A percentile compares a stretch with the other conserved stretches of the same genome.
These are phyloP conservation scores for Tylopilus rubrobrunneus DNA, from an alignment of 768 basidiomycete species.

Conservation along the genomic window DNA sequence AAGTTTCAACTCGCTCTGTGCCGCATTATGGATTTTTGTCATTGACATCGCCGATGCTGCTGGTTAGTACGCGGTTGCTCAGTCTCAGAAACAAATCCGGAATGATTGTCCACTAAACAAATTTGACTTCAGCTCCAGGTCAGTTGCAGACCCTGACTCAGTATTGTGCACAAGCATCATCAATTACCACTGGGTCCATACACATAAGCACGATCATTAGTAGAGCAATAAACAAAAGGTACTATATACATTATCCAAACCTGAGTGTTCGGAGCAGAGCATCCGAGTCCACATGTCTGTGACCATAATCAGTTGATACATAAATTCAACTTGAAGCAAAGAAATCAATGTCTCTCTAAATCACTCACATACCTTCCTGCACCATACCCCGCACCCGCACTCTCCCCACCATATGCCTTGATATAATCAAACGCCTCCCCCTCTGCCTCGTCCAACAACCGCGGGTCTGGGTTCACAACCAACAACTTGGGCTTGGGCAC, in stretches of 20 bases:
- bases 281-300: background rate
- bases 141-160: no score
- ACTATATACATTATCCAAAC: background rate
- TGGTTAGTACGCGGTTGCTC: no score
- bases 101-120: no score
- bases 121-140: no score
- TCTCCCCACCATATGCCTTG: slow-evolving; percentile 43
- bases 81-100: no score
- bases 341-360: slow-evolving; percentile 29
- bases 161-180: no score
- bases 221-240: background rate
- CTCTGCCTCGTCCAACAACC: slow-evolving; percentile 25
- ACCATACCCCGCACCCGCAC: slow-evolving; percentile 32
- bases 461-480: slow-evolving; percentile 28
- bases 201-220: background rate
- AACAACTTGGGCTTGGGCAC: slow-evolving; percentile 19
- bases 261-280: background rate
- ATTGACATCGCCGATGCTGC: no score
- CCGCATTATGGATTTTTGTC: no score
- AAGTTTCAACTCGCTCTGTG: no score
- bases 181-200: no score
- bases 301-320: slow-evolving; percentile 6
- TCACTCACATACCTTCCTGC: slow-evolving; percentile 46
- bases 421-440: slow-evolving; percentile 53
- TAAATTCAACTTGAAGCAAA: background rate